Evolutionary conservation across 1,284 basidiomycete genomes (phyloP), one percentile per base, ranked within the genome.

Genomic region (Anthracocystis walkeri): DNA sequence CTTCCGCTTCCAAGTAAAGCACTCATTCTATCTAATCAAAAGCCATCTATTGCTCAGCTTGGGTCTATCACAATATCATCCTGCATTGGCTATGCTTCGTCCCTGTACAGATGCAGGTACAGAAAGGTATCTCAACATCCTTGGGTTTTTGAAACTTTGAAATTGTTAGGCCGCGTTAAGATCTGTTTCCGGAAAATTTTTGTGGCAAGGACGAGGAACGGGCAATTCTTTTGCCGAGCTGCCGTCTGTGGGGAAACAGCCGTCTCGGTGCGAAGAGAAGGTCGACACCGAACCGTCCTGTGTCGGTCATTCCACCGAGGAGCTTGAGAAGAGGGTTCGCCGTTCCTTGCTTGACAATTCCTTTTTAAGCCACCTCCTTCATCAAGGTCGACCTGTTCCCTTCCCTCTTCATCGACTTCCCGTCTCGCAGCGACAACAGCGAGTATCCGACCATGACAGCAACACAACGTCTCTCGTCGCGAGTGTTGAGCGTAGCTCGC

Each of bases 1-100:
- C 57, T 35, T 42, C 53, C 2, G 50, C 25, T 33, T 54, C 58
- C 46, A 77, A 77, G 72, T 72, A 54, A 66, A 54, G 12, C 25
- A 48, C 35, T 14, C 1, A 11, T 4, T 42, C 41, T 12, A 23
- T 35, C 20, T 18, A 16, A 38, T 27, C n/a, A 16, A 45, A 20
- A 18, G 53, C 42, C 50, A 53, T 58, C 14, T 10, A 18, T 5
- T 20, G 10, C 16, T 18, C 27, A 41, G 20, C 25, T 16, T 27
- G n/a, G 35, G 12, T 18, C 14, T 6, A 20, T n/a, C 38, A 25
- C 46, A 58, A 65, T 49, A 58, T 56, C 56, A 65, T 23, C 2
- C 62, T 29, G 35, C 52, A 50, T 42, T 11, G 35, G 29, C 23
- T 16, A 49, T n/a, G 14, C 41, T 25, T 38, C 21, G 42, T 44